Evolutionary conservation across 495 filamentous ascomycete species (phyloP).

Genomic region (Penicillium egyptiacum): DNA sequence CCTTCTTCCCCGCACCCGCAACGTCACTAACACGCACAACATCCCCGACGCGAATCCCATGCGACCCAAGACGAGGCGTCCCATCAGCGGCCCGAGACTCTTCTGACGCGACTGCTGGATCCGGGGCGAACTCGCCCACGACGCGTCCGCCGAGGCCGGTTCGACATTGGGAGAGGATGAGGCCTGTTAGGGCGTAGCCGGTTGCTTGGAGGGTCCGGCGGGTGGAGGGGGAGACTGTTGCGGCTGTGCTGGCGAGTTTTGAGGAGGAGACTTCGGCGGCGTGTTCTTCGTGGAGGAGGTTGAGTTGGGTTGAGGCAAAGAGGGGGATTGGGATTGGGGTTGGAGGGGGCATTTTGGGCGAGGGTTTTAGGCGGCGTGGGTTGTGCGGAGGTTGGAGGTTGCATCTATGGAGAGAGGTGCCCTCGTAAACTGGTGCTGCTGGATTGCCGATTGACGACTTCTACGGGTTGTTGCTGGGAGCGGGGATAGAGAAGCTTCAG

Average conservation of each 20-base stretch:
- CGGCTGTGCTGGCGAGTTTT: constrained; percentile 62
- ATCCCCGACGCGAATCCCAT: constrained; percentile 86
- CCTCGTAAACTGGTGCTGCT: not conserved
- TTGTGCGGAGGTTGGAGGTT: not conserved
- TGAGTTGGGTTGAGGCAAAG: constrained; percentile 78
- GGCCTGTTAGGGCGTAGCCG: constrained; percentile 82
- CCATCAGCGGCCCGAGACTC: constrained; percentile 41
- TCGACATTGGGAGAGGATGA: constrained; percentile 73
- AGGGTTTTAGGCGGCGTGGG: not conserved
- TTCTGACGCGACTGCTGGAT: constrained; percentile 59
- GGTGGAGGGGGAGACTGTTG: constrained; percentile 67
- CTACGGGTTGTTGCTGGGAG: not conserved
- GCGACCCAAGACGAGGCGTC: constrained; percentile 58
- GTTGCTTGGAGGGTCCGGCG: constrained; percentile 77
- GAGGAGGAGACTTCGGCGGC: constrained; percentile 59
- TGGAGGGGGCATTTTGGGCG: constrained; percentile 18
- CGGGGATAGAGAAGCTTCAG: constrained; percentile 12
- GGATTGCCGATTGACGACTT: not conserved
- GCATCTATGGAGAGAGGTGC: not conserved
- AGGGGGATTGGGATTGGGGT: constrained; percentile 60
- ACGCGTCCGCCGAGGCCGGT: constrained; percentile 89
- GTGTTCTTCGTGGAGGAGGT: constrained; percentile 75
- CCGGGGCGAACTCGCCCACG: constrained; percentile 75
- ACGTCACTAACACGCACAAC: constrained; percentile 80
- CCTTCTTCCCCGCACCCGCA: constrained; percentile 64